Base-by-base conservation (phyloP, 2,329 filamentous ascomycete genomes). In the Aspergillus spinulosporus region DNA sequence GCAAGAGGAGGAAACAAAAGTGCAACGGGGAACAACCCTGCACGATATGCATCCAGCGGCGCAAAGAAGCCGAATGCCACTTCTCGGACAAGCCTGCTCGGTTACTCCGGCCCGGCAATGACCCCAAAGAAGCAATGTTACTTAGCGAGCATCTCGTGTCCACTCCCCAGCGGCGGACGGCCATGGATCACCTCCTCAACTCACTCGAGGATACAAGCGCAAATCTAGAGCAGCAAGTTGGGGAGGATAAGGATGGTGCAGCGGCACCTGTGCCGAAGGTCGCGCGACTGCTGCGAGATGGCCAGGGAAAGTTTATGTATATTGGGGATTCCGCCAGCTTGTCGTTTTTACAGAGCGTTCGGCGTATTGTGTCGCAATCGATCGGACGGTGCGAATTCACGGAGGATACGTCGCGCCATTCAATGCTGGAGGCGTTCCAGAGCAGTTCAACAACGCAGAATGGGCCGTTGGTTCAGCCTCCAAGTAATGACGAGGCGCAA, bases 291-390 rank as follows among this genome's bases (percentile, higher is more conserved):
- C 70, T 82, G 7, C 78, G 78, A 21, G 80, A 82, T 60, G 78
- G 78, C 0, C 77, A 81, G 58, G 80, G 80, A 4, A 82, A 81
- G 54, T 76, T 80, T 49, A 81, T 82, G 63, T 82, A 81, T 60
- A 78, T 82, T 31, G 80, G 80, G 11, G 80, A 82, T 57, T 82
- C 78, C 37, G 80, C 79, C 34, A 80, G 79, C 47, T 67, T 82
- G 46, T 81, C 80, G 0, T 82, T 82, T 52, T 62, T 82, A 36
- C 80, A 82, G 62, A 81, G 78, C 53, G 78, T 82, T 11, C 76
- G 79, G 34, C 76, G 80, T 44, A 72, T 82, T 4, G 76, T 81
- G 5, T 76, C 77, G 3, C 73, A 74, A 8, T 73, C 75, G 15
- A 75, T 78, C 21, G 77, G 77, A 9, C 70, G 72, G 11, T 76